These are phyloP conservation scores for Phlebiopsis gigantea DNA, from an alignment of 768 basidiomycete genomes.

Conservation along the genomic window DNA sequence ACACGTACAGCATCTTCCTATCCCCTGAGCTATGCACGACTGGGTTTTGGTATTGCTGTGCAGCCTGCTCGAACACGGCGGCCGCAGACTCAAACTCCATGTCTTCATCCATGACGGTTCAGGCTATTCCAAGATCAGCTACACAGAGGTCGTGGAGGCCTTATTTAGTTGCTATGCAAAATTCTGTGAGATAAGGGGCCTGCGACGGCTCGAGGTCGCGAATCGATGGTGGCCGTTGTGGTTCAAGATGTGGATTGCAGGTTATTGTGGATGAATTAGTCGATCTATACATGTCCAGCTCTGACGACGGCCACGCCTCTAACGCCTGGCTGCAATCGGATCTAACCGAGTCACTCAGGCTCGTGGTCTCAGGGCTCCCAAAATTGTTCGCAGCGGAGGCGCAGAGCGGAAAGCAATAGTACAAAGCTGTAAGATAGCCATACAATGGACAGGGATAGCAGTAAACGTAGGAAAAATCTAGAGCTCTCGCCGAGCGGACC, in stretches of 20 bases:
- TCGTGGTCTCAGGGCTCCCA: not conserved
- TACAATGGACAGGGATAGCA: slow-evolving; percentile 2
- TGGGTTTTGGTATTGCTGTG: slow-evolving; percentile 24
- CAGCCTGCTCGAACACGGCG: slow-evolving; percentile 29
- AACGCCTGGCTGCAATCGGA: slow-evolving; percentile 21
- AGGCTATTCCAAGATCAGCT: slow-evolving; percentile 6
- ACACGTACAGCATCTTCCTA: slow-evolving; percentile 74
- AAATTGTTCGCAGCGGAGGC: not conserved
- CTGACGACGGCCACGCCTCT: slow-evolving; percentile 22
- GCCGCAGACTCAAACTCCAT: slow-evolving; percentile 56
- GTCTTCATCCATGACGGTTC: slow-evolving; percentile 66
- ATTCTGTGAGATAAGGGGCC: not conserved
- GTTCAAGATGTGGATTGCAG: slow-evolving; percentile 4
- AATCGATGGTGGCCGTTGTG: slow-evolving; percentile 6
- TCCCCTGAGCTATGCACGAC: slow-evolving; percentile 31
- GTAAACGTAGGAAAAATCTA: slow-evolving; percentile 20
- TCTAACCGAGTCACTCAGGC: slow-evolving; percentile 15
- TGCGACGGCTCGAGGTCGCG: not conserved
- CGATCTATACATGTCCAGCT: slow-evolving; percentile 12
- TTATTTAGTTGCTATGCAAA: slow-evolving; percentile 2
- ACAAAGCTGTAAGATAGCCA: slow-evolving; percentile 14
- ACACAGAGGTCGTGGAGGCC: not conserved
- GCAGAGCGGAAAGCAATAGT: slow-evolving; percentile 5
- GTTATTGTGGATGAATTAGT: slow-evolving; percentile 18
- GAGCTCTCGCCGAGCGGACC: slow-evolving; percentile 43